Base-by-base conservation (phyloP, 2,329 filamentous ascomycete genomes). In the Fusarium poae region DNA sequence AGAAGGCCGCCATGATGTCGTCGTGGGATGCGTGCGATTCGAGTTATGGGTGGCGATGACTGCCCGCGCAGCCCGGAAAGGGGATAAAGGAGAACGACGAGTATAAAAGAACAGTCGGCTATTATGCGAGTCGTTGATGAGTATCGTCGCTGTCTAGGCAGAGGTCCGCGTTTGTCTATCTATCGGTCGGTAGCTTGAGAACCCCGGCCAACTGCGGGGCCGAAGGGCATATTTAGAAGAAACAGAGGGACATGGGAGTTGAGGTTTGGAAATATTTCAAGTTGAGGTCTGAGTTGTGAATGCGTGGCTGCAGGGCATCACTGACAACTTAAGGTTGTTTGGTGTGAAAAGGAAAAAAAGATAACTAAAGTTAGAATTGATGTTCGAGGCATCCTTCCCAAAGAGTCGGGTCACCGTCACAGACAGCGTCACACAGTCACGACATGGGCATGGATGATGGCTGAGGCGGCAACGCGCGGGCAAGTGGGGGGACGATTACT, bases 1-100 rank as follows among this genome's bases (percentile, higher is more conserved):
- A 87, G 77, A 92, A 89, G 77, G 86, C 89, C 55, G 90, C 89
- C 92, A 94, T 94, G 79, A 65, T 78, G 77, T 65, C 52, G 65
- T 68, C 40, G 45, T 57, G 34, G 29, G 20, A 39, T 45, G 50
- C 37, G 57, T 45, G 65, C 53, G 60, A 48, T 43, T 64, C 55
- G 60, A 40, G 29, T 32, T 49, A 56, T 48, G 37, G 21, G 57
- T 69, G 55, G 57, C 55, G 62, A 67, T 67, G 69, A 63, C 58
- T 69, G 57, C 61, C 71, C 51, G 62, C 60, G 57, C 68, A 67
- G 57, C 69, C 60, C 42, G 42, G 25, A 16, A 25, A 20, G 35
- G 29, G 49, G 32, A 66, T 34, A 39, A 65, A 35, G 20, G 45
- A 62, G 32, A 51, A 50, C 30, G n/a, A 44, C 27, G 45, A 57